Evolutionary conservation across 257 asterid genomes (phyloP).

Genomic region (Salvia hispanica): DNA sequence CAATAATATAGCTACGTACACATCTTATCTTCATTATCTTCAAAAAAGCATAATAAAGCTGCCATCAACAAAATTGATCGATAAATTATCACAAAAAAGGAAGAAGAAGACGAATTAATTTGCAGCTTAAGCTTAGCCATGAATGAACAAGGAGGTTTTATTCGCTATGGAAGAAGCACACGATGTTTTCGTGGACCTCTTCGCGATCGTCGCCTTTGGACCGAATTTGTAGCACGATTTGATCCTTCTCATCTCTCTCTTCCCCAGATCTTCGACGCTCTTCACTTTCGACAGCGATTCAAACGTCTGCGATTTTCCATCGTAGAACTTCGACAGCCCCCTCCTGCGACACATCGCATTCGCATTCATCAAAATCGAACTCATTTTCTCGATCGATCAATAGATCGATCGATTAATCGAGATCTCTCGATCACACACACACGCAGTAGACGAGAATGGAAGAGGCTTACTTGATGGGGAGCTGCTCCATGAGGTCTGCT

Average conservation of each 20-base stretch:
- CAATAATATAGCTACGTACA: too few species aligned
- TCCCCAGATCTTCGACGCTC: conserved; percentile 61
- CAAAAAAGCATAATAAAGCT: too few species aligned
- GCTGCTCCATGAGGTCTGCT: conserved; percentile 58
- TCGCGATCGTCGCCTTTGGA: conserved; percentile 60
- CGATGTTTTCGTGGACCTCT: conserved; percentile 41
- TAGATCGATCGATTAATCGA: too few species aligned
- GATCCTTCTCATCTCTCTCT: conserved; percentile 51
- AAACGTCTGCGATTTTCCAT: conserved; percentile 65
- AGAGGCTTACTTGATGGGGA: conserved; percentile 61
- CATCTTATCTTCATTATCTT: too few species aligned
- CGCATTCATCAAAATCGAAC: neutral
- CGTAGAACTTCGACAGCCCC: conserved; percentile 64
- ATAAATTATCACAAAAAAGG: too few species aligned
- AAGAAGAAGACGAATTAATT: too few species aligned
- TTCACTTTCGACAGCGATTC: conserved; percentile 47
- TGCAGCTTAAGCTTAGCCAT: too few species aligned
- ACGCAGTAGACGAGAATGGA: neutral
- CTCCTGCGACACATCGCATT: conserved; percentile 39
- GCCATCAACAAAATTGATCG: too few species aligned
- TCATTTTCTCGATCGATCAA: neutral
- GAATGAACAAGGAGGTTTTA: neutral
- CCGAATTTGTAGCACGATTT: conserved; percentile 51
- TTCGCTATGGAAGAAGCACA: conserved; percentile 13
- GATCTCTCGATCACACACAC: neutral